Evolutionary conservation across 371 early-diverging fungal species (phyloP).

Genomic region (Circinella minor): DNA sequence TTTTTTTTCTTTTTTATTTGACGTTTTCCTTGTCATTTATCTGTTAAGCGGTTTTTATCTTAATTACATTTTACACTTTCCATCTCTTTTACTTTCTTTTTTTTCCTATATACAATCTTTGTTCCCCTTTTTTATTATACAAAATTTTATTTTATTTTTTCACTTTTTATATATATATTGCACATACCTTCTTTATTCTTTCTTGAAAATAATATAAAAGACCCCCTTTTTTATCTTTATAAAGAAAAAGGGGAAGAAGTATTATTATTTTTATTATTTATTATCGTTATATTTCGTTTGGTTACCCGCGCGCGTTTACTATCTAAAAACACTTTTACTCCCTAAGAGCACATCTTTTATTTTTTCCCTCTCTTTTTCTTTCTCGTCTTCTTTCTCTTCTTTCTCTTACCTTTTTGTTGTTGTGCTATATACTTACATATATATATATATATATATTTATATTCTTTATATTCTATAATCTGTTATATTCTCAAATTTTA

Average conservation of each 20-base stretch:
- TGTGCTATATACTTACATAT: too few relatives aligned
- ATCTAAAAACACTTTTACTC: too few relatives aligned
- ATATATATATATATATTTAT: not conserved
- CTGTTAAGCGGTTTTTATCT: not conserved
- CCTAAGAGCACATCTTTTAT: not conserved
- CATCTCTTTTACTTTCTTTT: slow-evolving; percentile 5
- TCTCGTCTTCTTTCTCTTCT: slow-evolving; percentile 11
- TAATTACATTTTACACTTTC: slow-evolving; percentile 6
- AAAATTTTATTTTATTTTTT: not conserved
- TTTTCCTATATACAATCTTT: not conserved
- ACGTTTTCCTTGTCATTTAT: not conserved
- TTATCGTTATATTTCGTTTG: slow-evolving; percentile 3
- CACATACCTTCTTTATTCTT: too few relatives aligned
- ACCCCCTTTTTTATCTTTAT: not conserved
- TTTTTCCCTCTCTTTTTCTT: not conserved
- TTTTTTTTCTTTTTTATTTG: slow-evolving; percentile 7
- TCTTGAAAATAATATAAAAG: not conserved
- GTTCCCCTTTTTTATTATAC: slow-evolving; percentile 5
- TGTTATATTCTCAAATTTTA: not conserved
- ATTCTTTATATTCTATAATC: not conserved
- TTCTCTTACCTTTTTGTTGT: slow-evolving; percentile 19
- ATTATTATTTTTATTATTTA: not conserved
- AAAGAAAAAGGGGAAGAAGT: not conserved
- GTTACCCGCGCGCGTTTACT: slow-evolving; percentile 11
- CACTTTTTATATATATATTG: too few relatives aligned